Evolutionary conservation across 129 eudicot species (phyloP), one percentile per base, ranked within the genome.

Genomic region (Smallanthus sonchifolius): DNA sequence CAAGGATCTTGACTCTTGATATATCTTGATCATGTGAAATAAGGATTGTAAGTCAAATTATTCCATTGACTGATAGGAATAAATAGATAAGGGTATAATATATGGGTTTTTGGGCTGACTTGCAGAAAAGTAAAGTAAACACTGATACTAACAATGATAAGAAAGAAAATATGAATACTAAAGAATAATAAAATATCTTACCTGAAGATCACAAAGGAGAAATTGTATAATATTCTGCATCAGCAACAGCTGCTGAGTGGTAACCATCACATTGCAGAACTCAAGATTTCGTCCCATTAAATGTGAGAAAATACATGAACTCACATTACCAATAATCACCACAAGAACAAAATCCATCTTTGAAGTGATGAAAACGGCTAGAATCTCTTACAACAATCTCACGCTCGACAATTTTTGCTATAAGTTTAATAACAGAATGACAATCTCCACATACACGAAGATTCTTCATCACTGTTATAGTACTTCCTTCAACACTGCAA

Each of bases 401-500:
- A 28, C 88, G 86, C 24, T 79, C 40, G 14, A 84, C 86, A 69
- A 87, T 76, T 78, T 81, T 82, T 37, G 92, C 73, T 32, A 81
- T 76, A 63, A 87, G 59, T 84, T 84, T 84, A 32, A 87, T 87
- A 34, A 85, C 91, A 64, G 88, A 75, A 65, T 84, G 91, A 34
- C 88, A 86, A 79, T 86, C 91, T 15, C 72, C 84, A 38, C 91
- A 83, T n/a, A 82, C 86, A n/a, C 88, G 88, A 56, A 81, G 84
- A 74, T 87, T 87, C 77, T 87, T 87, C 88, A 87, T 84, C 43
- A 87, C 91, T 38, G 82, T 82, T 45, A 87, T 76, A 3, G 77
- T 69, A 56, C 83, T 75, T 6, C 88, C 86, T 59, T 76, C 78
- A 19, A 19, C 75, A 32, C 75, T 77, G 38, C 78, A 78, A 72